Base-by-base conservation (phyloP, 1,284 basidiomycete genomes). In the Pseudozyma thailandica region DNA sequence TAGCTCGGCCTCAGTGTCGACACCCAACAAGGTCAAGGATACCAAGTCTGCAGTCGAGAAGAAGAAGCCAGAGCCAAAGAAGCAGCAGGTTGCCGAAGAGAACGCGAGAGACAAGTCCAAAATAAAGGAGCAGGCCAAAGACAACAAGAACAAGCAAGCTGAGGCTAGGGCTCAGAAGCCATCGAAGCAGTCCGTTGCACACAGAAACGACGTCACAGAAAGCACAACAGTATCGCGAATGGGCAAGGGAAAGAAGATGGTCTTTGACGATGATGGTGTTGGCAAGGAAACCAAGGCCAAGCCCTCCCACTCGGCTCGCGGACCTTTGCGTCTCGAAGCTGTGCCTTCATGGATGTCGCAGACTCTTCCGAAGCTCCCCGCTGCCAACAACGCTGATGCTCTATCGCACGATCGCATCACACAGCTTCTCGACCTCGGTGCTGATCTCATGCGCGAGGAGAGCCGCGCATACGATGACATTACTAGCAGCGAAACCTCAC, bases 401-500 rank as follows among this genome's bases (percentile, higher is more conserved):
- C 56, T 65, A 2, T 41, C 63, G 20, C 59, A 63, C 43, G 73
- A 72, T 5, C 51, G 59, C 26, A 66, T 81, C 59, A 54, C 66
- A 0, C 47, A 69, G 12, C 66, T 82, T 13, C 74, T 78, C 47
- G 53, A 72, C 16, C 45, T 72, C 21, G 80, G 75, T 21, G 52
- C 62, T 16, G 55, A 73, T 28, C 62, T 73, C 18, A 37, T 82
- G 15, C 62, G 69, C 18, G 44, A 64, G n/a, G 80, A 82, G 47
- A 72, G 74, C 43, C 61, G 48, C 25, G 69, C 61, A 6, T 82
- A 81, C 59, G 59, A 64, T 31, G 54, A 72, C 7, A 56, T 81
- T 25, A 75, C 72, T 28, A 74, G 70, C 53, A 72, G 71, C 51
- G 79, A 78, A 45, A 61, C 63, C 3, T 68, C 74, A 13, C 63